Base-by-base conservation (phyloP, 208 protist species). In the Perkinsela sp. region DNA sequence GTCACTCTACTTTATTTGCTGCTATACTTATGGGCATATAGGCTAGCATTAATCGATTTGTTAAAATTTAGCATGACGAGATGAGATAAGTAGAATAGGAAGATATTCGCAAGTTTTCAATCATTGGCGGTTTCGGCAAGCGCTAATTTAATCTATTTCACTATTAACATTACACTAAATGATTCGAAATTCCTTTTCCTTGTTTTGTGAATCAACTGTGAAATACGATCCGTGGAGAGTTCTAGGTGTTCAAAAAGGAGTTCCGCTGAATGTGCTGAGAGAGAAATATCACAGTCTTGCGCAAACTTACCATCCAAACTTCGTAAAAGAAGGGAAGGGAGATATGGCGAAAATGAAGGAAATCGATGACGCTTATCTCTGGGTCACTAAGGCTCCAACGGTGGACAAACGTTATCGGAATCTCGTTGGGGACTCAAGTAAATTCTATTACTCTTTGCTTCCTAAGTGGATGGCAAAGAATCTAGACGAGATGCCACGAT, bases 401-500 rank as follows among this genome's bases (percentile, higher is more conserved):
- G 75, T 90, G 29, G 85, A 90, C 74, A 75, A 75, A 31, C 83
- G 83, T 68, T 90, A 90, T 74, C 82, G 83, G 72, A 88, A 88
- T 68, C 72, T 90, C 13, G 80, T 90, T 65, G 81, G 76, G 2
- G 85, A 90, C 75, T 81, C 79, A 32, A 83, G 89, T 71, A 82
- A 88, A 74, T 77, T 88, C 68, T 90, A 90, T 72, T 90, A 90
- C 74, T 77, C 73, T 68, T 85, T 88, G 65, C 76, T 90, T 31
- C 85, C 85, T 0, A 80, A 90, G 77, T 90, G 85, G 83, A 89
- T 90, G 83, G 85, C 85, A 30, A 75, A 80, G 57, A 90, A 90
- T 69, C 80, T 90, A 66, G 85, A 90, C 66, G 85, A 90, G 81
- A 90, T 90, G 85, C 85, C 85, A 30, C 79, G 85, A 31, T 90